Evolutionary conservation across 352 stramenopile species (phyloP), one percentile per base, ranked within the genome.

Genomic region (Phytophthora sojae): DNA sequence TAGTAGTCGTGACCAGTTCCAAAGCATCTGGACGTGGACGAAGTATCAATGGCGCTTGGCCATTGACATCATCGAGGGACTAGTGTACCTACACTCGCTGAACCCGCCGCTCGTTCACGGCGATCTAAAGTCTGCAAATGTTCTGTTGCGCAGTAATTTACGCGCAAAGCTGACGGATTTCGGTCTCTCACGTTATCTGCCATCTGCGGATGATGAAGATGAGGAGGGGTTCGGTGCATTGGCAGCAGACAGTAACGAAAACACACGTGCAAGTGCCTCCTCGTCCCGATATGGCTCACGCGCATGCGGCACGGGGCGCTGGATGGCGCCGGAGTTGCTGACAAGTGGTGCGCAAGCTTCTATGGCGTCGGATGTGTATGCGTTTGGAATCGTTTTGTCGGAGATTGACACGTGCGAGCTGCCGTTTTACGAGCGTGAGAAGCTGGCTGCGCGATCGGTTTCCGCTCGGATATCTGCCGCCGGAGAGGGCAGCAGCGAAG

Each of bases 271-370:
- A 15, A 57, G 25, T 21, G 37, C 15, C 25, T 54, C 8, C 6
- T 35, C 58, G n/a, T 72, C 64, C 35, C 52, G 49, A 30, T 64
- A 67, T 25, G 58, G 62, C 4, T 66, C 71, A 15, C 71, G 59
- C 2, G 67, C 66, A 8, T 59, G 84, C 7, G 87, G 85, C 5
- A 95, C 87, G 4, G 85, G 80, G 44, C 84, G 84, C 7, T 97
- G 90, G 89, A 96, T 91, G 35, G 91, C 90, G 14, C 90, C 91
- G 7, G 90, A 97, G 69, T 86, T 97, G 61, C 83, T 97, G 29
- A 68, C 80, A 35, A 83, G 85, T 45, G 85, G 79, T 19, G 76
- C 86, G 21, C 81, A 83, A 21, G 89, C 86, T 58, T 92, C 81
- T 15, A 85, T 94, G 64, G 88, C 88, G 19, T 88, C 89, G n/a